A percentile compares a stretch with the other conserved stretches of the same genome.
phyloP scores from a whole-genome alignment of 345 rosid genomes.

The Moricandia arvensis region DNA sequence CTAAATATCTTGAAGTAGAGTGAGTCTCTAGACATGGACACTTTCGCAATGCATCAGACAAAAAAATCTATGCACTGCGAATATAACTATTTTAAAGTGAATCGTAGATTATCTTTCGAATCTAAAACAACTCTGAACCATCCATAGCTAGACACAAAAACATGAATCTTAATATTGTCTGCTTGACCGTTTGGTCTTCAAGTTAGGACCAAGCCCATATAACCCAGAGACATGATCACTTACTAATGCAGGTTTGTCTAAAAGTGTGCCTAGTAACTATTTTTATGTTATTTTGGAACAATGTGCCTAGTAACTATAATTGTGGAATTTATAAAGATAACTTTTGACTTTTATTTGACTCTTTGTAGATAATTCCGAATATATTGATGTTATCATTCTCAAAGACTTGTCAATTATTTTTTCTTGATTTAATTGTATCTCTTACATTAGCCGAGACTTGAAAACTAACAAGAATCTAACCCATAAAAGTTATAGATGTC shows the following conservation, averaged over 20 bases:
- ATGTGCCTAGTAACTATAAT: background rate
- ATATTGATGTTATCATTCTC: background rate
- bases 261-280: background rate
- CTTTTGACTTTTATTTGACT: background rate
- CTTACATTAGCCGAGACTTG: background rate
- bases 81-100: slow-evolving; percentile 24
- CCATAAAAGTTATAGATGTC: slow-evolving; percentile 1
- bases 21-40: slow-evolving; percentile 16
- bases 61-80: slow-evolving; percentile 6
- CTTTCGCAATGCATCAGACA: slow-evolving; percentile 8
- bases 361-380: no score
- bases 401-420: slow-evolving; percentile 23
- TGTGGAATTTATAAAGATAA: background rate
- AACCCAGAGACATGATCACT: background rate
- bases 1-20: slow-evolving; percentile 12
- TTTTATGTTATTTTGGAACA: no score
- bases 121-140: slow-evolving; percentile 27
- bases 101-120: slow-evolving; percentile 22
- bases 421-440: slow-evolving; percentile 16
- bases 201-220: background rate
- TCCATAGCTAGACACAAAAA: slow-evolving; percentile 31
- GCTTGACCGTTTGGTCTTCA: slow-evolving; percentile 5
- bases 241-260: background rate
- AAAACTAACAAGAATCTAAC: slow-evolving; percentile 15
- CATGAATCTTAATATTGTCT: slow-evolving; percentile 33